These are phyloP conservation scores for Trametes villosa DNA, from an alignment of 768 basidiomycete species.

Conservation along the genomic window DNA sequence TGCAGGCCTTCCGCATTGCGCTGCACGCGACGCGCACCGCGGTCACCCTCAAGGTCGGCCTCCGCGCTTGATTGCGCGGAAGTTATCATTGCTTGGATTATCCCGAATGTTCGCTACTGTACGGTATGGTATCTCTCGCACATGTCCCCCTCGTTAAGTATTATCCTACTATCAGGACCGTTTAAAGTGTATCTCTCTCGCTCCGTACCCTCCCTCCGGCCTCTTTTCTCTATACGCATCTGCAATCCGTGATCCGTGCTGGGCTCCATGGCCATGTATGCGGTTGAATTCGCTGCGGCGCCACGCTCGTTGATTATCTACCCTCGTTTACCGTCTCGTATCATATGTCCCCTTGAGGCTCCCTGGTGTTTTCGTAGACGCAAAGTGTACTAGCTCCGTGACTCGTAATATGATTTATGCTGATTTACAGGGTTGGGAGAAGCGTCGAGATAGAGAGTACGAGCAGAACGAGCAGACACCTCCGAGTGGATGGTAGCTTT, in stretches of 20 bases:
- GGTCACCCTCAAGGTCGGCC: constrained; percentile 29
- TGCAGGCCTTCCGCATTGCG: constrained; percentile 35
- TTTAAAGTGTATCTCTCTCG: neutral
- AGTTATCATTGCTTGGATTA: neutral
- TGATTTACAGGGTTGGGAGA: no score
- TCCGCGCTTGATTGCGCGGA: constrained; percentile 21
- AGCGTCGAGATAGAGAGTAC: no score
- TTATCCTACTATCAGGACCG: neutral
- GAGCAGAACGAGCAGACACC: no score
- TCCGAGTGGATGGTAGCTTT: no score
- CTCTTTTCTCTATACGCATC: neutral
- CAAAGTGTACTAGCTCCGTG: constrained; percentile 7
- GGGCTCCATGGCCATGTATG: no score
- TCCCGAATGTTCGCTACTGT: neutral
- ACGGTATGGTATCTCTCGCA: neutral
- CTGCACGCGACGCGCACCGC: constrained; percentile 32
- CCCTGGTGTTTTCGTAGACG: constrained; percentile 11
- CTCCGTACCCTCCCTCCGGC: neutral
- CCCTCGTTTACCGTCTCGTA: neutral
- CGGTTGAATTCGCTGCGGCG: no score
- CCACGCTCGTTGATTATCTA: neutral
- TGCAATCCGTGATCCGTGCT: no score
- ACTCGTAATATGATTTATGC: neutral
- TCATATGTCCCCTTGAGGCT: neutral
- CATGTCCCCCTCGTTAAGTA: neutral